Conservation (phyloP, 306 rosid genomes). For the Abrus pulchellus region DNA sequence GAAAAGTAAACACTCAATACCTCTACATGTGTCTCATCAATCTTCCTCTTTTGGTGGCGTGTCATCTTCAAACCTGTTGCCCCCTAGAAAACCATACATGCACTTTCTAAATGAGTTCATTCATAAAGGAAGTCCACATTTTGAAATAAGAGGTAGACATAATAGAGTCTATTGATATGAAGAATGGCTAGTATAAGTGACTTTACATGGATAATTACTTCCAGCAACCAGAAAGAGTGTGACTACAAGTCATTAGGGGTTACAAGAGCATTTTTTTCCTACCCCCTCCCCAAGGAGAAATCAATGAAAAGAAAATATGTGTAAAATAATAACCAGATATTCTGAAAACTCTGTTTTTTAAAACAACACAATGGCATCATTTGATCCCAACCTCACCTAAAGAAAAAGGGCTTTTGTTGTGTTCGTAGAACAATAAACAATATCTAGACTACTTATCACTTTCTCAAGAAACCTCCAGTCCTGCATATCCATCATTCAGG, state of each 20-base stretch:
- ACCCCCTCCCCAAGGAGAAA: slow-evolving; percentile 23
- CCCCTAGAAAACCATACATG: slow-evolving; percentile 59
- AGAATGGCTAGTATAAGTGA: slow-evolving; percentile 16
- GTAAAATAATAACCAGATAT: slow-evolving; percentile 30
- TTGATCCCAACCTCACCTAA: not conserved
- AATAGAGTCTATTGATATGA: slow-evolving; percentile 28
- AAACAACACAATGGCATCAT: not conserved
- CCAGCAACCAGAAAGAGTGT: slow-evolving; percentile 25
- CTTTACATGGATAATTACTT: slow-evolving; percentile 14
- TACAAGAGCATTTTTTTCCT: not conserved
- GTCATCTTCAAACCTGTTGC: slow-evolving; percentile 98
- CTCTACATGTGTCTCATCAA: slow-evolving; percentile 98
- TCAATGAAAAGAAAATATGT: slow-evolving; percentile 1
- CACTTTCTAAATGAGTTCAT: slow-evolving; percentile 41
- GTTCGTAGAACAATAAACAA: slow-evolving; percentile 26
- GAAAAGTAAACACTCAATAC: slow-evolving; percentile 57
- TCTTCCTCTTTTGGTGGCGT: slow-evolving; percentile 98
- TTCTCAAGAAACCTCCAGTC: slow-evolving; percentile 26
- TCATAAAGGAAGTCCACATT: slow-evolving; percentile 12
- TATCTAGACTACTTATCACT: not conserved
- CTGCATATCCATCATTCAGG: slow-evolving; percentile 20
- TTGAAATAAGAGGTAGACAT: slow-evolving; percentile 24
- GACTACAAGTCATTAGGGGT: not conserved
- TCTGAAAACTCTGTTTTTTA: not conserved
- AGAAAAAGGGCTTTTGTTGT: not conserved